Evolutionary conservation across 2,329 filamentous ascomycete species (phyloP), one percentile per base, ranked within the genome.

Genomic region (Fusarium duplospermum): DNA sequence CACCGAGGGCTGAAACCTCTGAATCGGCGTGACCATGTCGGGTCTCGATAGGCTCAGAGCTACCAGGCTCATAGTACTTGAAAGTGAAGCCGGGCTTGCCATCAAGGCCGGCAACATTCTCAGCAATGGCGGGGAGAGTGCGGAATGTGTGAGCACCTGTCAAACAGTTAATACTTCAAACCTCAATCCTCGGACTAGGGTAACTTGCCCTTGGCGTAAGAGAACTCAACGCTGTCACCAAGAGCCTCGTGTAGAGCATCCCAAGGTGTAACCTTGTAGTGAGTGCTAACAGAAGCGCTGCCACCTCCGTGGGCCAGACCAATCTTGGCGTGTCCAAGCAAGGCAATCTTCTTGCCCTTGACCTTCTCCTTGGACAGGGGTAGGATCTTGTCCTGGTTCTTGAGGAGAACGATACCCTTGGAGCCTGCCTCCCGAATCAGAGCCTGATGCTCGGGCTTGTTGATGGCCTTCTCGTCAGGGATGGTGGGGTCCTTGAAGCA

Each of bases 401-500:
- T 93, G 59, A 93, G 80, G 13, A 93, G 82, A 0, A 90, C 91
- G 29, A 93, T 79, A 0, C 91, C 91, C 79, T 92, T 89, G 9
- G 78, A 76, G 16, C 78, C 78, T 36, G 77, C 78, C 56, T 80
- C 78, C 24, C 79, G 71, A n/a, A 80, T 80, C 10, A 80, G 62
- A 18, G 77, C 74, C 13, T 71, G 77, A 22, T 80, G 76, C 64
- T 84, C 81, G 11, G 81, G 81, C 63, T 77, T 79, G 54, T 82
- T 75, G 64, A 80, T 75, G 8, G 78, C 76, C 20, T 71, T 73
- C 62, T 80, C 79, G 4, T 74, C 74, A n/a, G 77, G 74, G n/a
- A 78, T 79, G 1, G 66, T 65, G 18, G 75, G 75, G 27, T 79
- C 77, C 50, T 81, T 76, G 56, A 81, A 80, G 36, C 78, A 80